These are phyloP conservation scores for Sanghuangporus weigelae DNA, from an alignment of 1,284 basidiomycete species.

Conservation along the genomic window DNA sequence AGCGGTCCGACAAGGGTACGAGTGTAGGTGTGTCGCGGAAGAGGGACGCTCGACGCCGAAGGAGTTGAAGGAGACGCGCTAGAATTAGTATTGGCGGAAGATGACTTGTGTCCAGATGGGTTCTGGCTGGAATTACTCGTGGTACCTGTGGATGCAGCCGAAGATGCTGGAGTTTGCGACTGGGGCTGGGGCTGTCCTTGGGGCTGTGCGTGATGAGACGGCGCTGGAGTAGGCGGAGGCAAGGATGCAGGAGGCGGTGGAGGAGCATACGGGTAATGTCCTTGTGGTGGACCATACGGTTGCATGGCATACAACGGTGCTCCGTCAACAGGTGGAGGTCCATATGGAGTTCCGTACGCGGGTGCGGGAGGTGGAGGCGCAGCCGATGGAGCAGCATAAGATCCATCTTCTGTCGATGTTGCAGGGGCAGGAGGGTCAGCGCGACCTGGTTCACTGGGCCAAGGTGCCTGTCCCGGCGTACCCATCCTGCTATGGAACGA, in stretches of 20 bases:
- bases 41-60: conserved; percentile 31
- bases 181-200: neutral
- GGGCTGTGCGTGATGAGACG: neutral
- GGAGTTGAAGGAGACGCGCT: conserved; percentile 24
- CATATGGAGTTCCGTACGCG: conserved; percentile 43
- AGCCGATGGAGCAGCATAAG: conserved; percentile 17
- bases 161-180: neutral
- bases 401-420: neutral
- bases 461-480: conserved; percentile 10
- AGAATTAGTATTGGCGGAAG: conserved; percentile 33
- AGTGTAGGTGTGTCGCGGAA: conserved; percentile 66
- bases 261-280: conserved; percentile 41
- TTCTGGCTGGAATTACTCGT: neutral
- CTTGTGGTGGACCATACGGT: conserved; percentile 25
- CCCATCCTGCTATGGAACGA: conserved; percentile 13
- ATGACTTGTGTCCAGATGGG: neutral
- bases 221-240: conserved; percentile 22
- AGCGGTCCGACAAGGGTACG: conserved; percentile 86
- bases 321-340: conserved; percentile 41
- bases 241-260: conserved; percentile 22
- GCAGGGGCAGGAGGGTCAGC: neutral
- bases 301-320: conserved; percentile 44
- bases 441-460: conserved; percentile 1
- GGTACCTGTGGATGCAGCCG: neutral
- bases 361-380: conserved; percentile 33